Conservation (phyloP, 768 basidiomycete species). For the Gyrodon lividus region DNA sequence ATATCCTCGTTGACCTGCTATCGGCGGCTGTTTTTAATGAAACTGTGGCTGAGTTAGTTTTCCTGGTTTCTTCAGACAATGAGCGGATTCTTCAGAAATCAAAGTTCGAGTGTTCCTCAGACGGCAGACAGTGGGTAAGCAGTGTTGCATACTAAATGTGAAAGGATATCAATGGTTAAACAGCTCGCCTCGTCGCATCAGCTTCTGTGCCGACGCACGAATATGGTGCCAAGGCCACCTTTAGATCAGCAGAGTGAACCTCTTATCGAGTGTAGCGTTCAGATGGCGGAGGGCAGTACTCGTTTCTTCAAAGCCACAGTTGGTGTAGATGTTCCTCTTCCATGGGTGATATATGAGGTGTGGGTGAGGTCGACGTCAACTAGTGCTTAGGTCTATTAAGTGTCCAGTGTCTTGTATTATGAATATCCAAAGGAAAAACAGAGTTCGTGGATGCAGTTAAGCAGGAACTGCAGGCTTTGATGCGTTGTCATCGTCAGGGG, state of each 20-base stretch:
- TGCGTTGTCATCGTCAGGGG: not conserved
- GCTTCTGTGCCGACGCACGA: slow-evolving; percentile 7
- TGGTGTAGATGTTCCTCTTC: slow-evolving; percentile 23
- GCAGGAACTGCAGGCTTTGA: not conserved
- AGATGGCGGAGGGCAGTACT: slow-evolving; percentile 15
- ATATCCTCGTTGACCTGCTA: slow-evolving; percentile 39
- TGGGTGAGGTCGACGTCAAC: slow-evolving; percentile 34
- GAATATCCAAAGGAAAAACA: no score
- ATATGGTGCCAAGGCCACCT: not conserved
- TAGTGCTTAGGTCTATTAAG: slow-evolving; percentile 6
- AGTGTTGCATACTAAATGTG: not conserved
- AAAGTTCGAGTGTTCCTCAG: slow-evolving; percentile 29
- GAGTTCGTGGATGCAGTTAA: no score
- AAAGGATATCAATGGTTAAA: not conserved
- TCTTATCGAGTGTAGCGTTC: slow-evolving; percentile 29
- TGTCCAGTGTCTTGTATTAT: no score
- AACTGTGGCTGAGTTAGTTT: slow-evolving; percentile 31
- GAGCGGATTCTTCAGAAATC: slow-evolving; percentile 31
- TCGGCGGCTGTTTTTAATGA: slow-evolving; percentile 20
- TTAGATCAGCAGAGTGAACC: not conserved
- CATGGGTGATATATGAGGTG: slow-evolving; percentile 41
- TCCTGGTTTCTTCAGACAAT: slow-evolving; percentile 36
- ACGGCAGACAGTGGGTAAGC: slow-evolving; percentile 35
- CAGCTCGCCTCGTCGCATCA: slow-evolving; percentile 19
- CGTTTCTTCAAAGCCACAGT: slow-evolving; percentile 33